These are phyloP conservation scores for Rhipidocladum racemiflorum DNA, from an alignment of 176 grass and related monocot species.

Conservation along the genomic window DNA sequence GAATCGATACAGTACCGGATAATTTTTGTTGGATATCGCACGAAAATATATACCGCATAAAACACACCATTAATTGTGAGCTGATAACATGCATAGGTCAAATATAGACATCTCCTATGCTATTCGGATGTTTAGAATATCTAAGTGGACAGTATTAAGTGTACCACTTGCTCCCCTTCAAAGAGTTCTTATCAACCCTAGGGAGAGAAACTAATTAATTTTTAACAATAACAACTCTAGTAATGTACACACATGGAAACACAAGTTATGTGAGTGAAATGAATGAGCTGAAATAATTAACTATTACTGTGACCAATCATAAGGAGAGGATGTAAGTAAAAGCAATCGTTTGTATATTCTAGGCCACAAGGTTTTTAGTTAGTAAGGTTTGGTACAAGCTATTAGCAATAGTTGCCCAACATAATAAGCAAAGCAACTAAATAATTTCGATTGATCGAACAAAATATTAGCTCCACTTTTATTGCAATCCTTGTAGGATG, in stretches of 20 bases:
- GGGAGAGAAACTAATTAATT: not conserved
- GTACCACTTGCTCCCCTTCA: not conserved
- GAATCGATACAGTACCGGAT: no score
- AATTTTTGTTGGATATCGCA: no score
- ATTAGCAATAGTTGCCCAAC: slow-evolving; percentile 15
- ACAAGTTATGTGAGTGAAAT: not conserved
- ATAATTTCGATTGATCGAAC: not conserved
- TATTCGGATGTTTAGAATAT: slow-evolving; percentile 2
- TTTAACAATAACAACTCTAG: not conserved
- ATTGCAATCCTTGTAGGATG: no score
- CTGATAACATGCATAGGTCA: slow-evolving; percentile 11
- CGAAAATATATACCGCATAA: no score
- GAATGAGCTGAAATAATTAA: not conserved
- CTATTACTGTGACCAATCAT: not conserved
- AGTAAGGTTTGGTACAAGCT: not conserved
- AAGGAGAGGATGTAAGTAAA: not conserved
- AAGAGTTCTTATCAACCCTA: not conserved
- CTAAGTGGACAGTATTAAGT: not conserved
- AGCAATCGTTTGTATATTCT: not conserved
- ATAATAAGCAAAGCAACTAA: slow-evolving; percentile 6
- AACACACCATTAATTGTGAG: not conserved
- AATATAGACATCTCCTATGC: slow-evolving; percentile 20
- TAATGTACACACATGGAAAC: not conserved
- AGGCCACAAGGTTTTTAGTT: not conserved
- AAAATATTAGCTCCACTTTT: no score